Evolutionary conservation across 257 asterid species (phyloP).

Genomic region (Knoxia roxburghii): DNA sequence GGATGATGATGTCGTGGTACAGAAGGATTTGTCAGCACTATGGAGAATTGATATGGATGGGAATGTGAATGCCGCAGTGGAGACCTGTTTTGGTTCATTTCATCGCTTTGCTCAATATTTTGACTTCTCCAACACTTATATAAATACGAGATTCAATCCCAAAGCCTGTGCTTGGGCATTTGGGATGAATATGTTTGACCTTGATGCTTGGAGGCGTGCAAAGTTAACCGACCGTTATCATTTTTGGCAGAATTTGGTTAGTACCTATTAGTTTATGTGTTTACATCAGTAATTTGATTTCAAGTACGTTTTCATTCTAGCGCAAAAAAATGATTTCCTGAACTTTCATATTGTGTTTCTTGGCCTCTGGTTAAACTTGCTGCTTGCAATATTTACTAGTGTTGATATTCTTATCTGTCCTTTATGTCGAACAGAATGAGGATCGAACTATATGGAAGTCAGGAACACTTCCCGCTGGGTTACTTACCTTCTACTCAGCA

Average conservation of each 20-base stretch:
- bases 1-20: conserved; percentile 94
- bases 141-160: conserved; percentile 73
- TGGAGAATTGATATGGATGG: conserved; percentile 89
- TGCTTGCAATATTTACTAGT: too few species aligned
- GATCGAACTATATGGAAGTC: conserved; percentile 70
- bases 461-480: conserved; percentile 88
- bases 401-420: background rate
- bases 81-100: conserved; percentile 89
- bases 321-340: background rate
- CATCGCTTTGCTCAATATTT: conserved; percentile 73
- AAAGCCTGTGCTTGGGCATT: conserved; percentile 97
- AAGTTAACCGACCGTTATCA: conserved; percentile 74
- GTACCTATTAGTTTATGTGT: conserved; percentile 1
- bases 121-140: conserved; percentile 78
- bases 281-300: background rate
- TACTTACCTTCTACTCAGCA: conserved; percentile 66
- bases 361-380: background rate
- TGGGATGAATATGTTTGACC: conserved; percentile 92
- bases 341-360: background rate
- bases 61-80: conserved; percentile 85
- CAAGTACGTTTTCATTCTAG: background rate
- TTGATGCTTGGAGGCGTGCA: conserved; percentile 85
- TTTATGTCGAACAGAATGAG: conserved; percentile 53
- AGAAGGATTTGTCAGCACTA: conserved; percentile 84
- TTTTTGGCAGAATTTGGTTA: conserved; percentile 90